These are phyloP conservation scores for Apiospora rasikravindrae DNA, from an alignment of 2,329 filamentous ascomycete genomes.

Conservation along the genomic window DNA sequence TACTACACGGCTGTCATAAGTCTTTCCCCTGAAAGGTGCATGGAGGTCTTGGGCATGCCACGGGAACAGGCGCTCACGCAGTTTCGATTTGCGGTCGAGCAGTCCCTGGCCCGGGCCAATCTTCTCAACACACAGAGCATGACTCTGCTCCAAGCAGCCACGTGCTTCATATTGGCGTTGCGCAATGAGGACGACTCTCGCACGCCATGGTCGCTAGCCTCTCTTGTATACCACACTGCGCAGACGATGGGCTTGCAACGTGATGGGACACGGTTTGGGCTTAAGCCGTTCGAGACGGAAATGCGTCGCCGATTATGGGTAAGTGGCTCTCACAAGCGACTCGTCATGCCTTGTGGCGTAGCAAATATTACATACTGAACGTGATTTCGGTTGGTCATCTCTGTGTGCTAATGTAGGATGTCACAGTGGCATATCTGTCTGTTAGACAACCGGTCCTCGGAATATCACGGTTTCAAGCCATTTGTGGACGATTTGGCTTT, in stretches of 20 bases:
- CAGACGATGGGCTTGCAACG: slow-evolving; percentile 17
- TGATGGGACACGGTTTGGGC: slow-evolving; percentile 19
- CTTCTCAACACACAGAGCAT: slow-evolving; percentile 15
- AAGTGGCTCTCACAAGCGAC: not conserved
- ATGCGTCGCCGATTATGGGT: slow-evolving; percentile 17
- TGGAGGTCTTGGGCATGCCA: not conserved
- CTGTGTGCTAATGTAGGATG: not conserved
- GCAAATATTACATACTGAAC: too few species aligned
- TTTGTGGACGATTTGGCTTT: not conserved
- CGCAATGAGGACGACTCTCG: slow-evolving; percentile 15
- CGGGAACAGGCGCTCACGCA: not conserved
- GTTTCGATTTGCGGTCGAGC: slow-evolving; percentile 9
- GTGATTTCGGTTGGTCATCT: too few species aligned
- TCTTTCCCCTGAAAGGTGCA: not conserved
- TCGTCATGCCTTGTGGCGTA: too few species aligned
- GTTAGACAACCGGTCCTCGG: slow-evolving; percentile 13
- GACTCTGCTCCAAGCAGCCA: slow-evolving; percentile 7
- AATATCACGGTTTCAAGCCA: slow-evolving; percentile 13
- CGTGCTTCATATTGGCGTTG: slow-evolving; percentile 4
- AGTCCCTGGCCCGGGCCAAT: slow-evolving; percentile 7
- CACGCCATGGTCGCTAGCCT: slow-evolving; percentile 10
- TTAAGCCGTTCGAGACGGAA: slow-evolving; percentile 13
- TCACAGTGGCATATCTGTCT: slow-evolving; percentile 14
- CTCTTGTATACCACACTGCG: slow-evolving; percentile 6
- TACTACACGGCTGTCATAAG: slow-evolving; percentile 15